phyloP scores from a whole-genome alignment of 176 grass and related monocot genomes.

The Carex parvula region DNA sequence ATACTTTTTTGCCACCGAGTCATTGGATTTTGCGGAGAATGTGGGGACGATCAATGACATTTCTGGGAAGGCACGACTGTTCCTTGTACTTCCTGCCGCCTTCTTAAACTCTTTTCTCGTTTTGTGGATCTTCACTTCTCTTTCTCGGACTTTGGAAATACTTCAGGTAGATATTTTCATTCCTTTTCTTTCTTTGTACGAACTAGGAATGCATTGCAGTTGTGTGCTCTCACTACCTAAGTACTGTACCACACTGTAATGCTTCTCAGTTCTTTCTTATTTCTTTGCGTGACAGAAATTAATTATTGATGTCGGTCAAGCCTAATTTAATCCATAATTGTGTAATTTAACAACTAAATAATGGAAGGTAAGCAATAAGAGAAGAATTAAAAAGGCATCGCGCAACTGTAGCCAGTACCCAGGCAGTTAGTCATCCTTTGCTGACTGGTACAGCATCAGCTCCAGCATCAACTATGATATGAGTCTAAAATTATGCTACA shows the following conservation, averaged over 20 bases:
- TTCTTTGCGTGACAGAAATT: background rate
- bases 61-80: conserved; percentile 86
- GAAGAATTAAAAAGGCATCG: background rate
- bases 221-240: background rate
- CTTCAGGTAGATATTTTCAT: conserved; percentile 53
- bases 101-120: conserved; percentile 98
- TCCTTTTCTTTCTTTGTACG: conserved; percentile 12
- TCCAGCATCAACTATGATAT: background rate
- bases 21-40: conserved; percentile 82
- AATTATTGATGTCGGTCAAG: background rate
- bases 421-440: background rate
- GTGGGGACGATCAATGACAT: conserved; percentile 99
- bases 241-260: background rate
- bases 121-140: conserved; percentile 99
- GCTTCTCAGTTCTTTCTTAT: background rate
- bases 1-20: conserved; percentile 90
- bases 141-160: conserved; percentile 91
- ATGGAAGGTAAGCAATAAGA: background rate
- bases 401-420: background rate
- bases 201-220: background rate
- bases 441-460: background rate
- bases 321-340: background rate
- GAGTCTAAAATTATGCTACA: background rate
- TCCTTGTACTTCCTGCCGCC: conserved; percentile 91
- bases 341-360: background rate